These are phyloP conservation scores for Fagopyrum esculentum DNA, from an alignment of 148 eudicot genomes.

Conservation along the genomic window DNA sequence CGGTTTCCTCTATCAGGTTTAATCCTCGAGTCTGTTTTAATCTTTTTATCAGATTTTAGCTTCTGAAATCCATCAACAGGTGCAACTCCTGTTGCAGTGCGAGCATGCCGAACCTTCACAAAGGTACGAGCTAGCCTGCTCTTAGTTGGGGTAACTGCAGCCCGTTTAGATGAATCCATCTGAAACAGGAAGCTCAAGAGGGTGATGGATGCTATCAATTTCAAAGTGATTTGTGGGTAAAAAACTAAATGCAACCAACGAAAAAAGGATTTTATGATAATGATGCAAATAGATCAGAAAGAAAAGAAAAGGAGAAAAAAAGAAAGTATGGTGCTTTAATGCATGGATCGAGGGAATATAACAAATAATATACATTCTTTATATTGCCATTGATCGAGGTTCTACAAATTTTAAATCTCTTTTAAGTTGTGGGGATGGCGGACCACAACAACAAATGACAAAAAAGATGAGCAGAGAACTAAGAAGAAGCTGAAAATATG, in stretches of 20 bases:
- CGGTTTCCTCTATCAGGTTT: neutral
- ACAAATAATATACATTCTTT: neutral
- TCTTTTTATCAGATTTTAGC: conserved; percentile 22
- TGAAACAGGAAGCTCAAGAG: conserved; percentile 16
- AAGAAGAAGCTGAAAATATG: conserved; percentile 5
- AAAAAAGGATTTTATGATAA: conserved; percentile 13
- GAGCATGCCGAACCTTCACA: conserved; percentile 62
- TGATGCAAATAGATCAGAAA: conserved; percentile 21
- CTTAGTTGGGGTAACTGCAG: conserved; percentile 46
- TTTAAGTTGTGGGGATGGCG: neutral
- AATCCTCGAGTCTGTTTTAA: neutral
- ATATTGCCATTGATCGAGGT: neutral
- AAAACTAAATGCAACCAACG: conserved; percentile 3
- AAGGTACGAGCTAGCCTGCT: conserved; percentile 63
- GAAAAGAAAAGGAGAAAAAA: conserved; percentile 25
- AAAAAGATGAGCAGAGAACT: neutral
- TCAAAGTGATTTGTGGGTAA: conserved; percentile 13
- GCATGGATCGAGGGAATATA: conserved; percentile 34
- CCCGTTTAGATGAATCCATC: conserved; percentile 58
- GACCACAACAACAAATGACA: conserved; percentile 9
- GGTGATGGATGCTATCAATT: conserved; percentile 12
- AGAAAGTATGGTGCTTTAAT: conserved; percentile 50
- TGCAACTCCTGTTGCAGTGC: conserved; percentile 44
- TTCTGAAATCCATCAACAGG: conserved; percentile 43
- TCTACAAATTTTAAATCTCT: neutral